These are phyloP conservation scores for Fistulifera solaris DNA, from an alignment of 108 stramenopile species.

Conservation along the genomic window DNA sequence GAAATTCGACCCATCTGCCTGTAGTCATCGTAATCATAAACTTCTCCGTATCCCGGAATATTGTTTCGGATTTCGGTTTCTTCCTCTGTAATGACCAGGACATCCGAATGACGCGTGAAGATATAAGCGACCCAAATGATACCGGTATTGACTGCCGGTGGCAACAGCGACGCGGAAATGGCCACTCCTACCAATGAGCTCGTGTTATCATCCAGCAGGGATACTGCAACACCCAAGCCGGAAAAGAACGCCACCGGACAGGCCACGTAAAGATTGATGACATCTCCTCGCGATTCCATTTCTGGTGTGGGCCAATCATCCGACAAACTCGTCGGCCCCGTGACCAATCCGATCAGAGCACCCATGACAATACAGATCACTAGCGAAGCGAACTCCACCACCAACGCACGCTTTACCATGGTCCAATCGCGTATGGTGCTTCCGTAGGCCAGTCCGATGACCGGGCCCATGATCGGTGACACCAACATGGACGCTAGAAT, in stretches of 20 bases:
- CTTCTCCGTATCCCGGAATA: no score
- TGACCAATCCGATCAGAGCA: slow-evolving; percentile 21
- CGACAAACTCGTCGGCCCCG: slow-evolving; percentile 22
- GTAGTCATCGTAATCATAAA: no score
- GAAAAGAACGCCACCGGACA: slow-evolving; percentile 74
- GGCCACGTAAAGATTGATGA: slow-evolving; percentile 34
- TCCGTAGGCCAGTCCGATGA: slow-evolving; percentile 55
- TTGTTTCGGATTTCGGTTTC: no score
- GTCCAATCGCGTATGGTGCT: slow-evolving; percentile 47
- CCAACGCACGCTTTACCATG: slow-evolving; percentile 32
- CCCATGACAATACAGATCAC: slow-evolving; percentile 59
- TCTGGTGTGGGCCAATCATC: slow-evolving; percentile 59
- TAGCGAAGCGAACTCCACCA: slow-evolving; percentile 52
- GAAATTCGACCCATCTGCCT: no score
- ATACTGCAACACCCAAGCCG: slow-evolving; percentile 84
- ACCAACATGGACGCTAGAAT: slow-evolving; percentile 86
- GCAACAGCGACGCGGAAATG: slow-evolving; percentile 82
- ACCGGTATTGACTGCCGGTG: slow-evolving; percentile 75
- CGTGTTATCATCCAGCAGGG: slow-evolving; percentile 64
- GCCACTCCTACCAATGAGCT: slow-evolving; percentile 77
- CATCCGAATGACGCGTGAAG: neutral
- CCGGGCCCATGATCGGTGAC: slow-evolving; percentile 69
- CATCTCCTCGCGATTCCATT: slow-evolving; percentile 51
- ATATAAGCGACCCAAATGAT: slow-evolving; percentile 22
- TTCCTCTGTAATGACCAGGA: no score